Evolutionary conservation across 1,284 basidiomycete species (phyloP).

Genomic region (Cronartium quercuum): DNA sequence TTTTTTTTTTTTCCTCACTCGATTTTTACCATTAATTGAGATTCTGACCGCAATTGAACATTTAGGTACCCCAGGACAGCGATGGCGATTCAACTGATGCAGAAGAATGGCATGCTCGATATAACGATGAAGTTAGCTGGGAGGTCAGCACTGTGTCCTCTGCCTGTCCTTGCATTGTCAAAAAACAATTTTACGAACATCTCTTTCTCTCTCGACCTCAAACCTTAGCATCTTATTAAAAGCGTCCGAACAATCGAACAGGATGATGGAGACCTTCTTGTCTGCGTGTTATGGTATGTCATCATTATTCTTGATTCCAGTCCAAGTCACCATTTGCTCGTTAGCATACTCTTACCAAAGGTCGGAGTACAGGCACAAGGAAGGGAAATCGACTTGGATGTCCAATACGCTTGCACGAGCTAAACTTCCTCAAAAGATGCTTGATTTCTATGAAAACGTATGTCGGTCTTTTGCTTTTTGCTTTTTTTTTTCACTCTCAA

Average conservation of each 20-base stretch:
- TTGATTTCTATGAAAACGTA: conserved; percentile 32
- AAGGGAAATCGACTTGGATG: neutral
- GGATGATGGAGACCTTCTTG: neutral
- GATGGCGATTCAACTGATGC: neutral
- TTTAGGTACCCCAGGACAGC: neutral
- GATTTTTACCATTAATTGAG: neutral
- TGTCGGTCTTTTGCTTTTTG: no score
- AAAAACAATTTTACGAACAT: neutral
- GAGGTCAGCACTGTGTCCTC: neutral
- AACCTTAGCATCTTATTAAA: neutral
- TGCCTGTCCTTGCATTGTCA: neutral
- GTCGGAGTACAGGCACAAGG: neutral
- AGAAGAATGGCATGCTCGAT: neutral
- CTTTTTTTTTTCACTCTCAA: no score
- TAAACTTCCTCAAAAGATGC: conserved; percentile 11
- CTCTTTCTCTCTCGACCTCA: neutral
- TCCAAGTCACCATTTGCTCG: no score
- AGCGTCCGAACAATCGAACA: neutral
- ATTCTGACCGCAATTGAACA: neutral
- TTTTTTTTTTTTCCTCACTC: neutral
- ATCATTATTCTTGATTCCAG: neutral
- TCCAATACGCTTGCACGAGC: conserved; percentile 7
- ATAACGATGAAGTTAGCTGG: neutral
- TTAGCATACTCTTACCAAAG: neutral
- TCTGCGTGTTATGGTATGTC: conserved; percentile 1